These are phyloP conservation scores for Vigna radiata DNA, from an alignment of 306 rosid species.

Conservation along the genomic window DNA sequence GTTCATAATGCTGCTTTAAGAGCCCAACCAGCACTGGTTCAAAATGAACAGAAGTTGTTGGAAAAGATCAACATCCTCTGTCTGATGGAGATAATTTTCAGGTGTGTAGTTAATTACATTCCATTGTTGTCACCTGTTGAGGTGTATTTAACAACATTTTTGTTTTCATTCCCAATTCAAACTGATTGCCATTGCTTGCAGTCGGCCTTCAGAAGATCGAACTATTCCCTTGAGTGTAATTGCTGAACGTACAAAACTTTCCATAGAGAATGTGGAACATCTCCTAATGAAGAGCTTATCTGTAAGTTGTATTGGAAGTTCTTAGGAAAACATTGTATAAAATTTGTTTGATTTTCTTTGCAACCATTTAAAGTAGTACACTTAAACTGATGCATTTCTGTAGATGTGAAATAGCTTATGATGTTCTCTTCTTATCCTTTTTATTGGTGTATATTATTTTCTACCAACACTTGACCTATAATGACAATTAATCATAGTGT, in stretches of 20 bases:
- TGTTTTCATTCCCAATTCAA: slow-evolving; percentile 3
- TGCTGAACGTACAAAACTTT: slow-evolving; percentile 93
- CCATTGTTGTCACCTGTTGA: not conserved
- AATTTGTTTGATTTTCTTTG: slow-evolving; percentile 15
- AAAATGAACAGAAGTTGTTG: slow-evolving; percentile 83
- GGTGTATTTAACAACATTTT: not conserved
- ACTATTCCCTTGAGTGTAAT: slow-evolving; percentile 91
- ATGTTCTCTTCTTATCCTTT: not conserved
- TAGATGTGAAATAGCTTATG: not conserved
- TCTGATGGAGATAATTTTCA: slow-evolving; percentile 99
- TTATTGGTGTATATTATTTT: slow-evolving; percentile 5
- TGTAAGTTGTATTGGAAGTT: slow-evolving; percentile 62
- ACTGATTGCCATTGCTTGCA: slow-evolving; percentile 54
- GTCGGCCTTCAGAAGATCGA: slow-evolving; percentile 96
- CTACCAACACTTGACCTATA: not conserved
- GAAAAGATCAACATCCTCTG: slow-evolving; percentile 98
- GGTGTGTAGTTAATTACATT: slow-evolving; percentile 55
- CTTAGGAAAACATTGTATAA: not conserved
- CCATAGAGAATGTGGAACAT: slow-evolving; percentile 95
- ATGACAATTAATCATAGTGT: not conserved
- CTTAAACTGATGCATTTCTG: not conserved
- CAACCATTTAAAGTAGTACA: slow-evolving; percentile 13
- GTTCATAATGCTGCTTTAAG: slow-evolving; percentile 91
- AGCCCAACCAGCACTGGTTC: slow-evolving; percentile 94
- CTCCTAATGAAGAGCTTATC: slow-evolving; percentile 98